Conservation (phyloP, 306 rosid species). For the Hippophae rhamnoides region DNA sequence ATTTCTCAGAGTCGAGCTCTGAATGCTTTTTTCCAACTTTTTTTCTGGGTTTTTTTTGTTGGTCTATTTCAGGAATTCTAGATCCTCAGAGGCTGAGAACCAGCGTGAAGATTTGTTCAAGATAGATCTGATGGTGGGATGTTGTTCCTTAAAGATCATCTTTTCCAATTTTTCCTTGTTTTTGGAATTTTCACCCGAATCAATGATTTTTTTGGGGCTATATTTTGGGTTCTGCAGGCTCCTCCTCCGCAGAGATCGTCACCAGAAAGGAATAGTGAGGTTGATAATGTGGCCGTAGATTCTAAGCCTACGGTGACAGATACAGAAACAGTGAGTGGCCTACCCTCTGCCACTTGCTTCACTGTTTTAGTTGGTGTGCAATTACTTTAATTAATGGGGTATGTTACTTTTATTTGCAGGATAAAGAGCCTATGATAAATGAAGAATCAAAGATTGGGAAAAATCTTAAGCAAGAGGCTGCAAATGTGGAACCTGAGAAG, state of each 20-base stretch:
- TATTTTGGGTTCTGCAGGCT: slow-evolving; percentile 39
- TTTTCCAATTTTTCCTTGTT: too few species aligned
- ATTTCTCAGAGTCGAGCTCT: slow-evolving; percentile 7
- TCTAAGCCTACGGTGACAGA: slow-evolving; percentile 39
- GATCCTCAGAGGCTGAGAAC: slow-evolving; percentile 32
- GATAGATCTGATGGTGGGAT: slow-evolving; percentile 89
- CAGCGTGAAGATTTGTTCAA: slow-evolving; percentile 67
- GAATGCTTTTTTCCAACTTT: neutral
- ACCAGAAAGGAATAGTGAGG: slow-evolving; percentile 64
- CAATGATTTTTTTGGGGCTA: neutral
- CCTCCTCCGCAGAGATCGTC: slow-evolving; percentile 69
- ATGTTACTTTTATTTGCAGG: slow-evolving; percentile 31
- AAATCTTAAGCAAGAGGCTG: slow-evolving; percentile 40
- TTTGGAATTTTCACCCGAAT: neutral
- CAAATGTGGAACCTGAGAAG: slow-evolving; percentile 42
- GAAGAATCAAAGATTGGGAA: slow-evolving; percentile 49
- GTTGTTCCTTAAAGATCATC: neutral
- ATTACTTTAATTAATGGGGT: neutral
- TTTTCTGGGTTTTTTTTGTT: slow-evolving; percentile 3
- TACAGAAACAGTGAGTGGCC: slow-evolving; percentile 63
- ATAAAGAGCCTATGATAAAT: slow-evolving; percentile 38
- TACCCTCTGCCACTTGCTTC: slow-evolving; percentile 22
- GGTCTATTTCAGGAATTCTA: slow-evolving; percentile 34
- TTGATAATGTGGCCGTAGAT: slow-evolving; percentile 45
- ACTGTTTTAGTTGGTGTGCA: neutral